Evolutionary conservation across 1,284 basidiomycete species (phyloP), one percentile per base, ranked within the genome.

Genomic region (Pulchroboletus neoregius): DNA sequence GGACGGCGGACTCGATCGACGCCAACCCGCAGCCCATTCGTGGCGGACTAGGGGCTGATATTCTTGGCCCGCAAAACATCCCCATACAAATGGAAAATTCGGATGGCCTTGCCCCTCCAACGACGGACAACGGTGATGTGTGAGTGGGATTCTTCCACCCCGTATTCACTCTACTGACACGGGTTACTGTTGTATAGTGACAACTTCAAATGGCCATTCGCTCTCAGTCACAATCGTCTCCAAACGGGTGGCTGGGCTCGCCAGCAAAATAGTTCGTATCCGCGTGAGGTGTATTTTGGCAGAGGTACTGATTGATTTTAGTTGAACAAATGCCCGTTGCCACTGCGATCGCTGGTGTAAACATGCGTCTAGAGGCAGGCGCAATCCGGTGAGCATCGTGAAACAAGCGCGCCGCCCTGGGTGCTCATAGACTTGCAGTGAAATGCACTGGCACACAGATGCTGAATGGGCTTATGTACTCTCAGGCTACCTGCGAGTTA

Each of bases 191-290:
- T 7, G 1, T 39, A 45, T 8, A 66, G 74, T 4, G 50, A 55
- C 0, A 80, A 78, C 51, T 69, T 71, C 53, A 82, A 81, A 52
- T 84, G 82, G 81, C 73, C 80, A 0, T 79, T 82, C 51, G 63
- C 75, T 45, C 59, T 80, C 15, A 79, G 76, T 42, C 75, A 79
- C 54, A 80, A 70, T 51, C 72, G 78, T 23, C 49, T 84, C 3
- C 71, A 72, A 41, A 63, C 69, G 8, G 81, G 80, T 27, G 80
- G 81, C 2, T 82, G 79, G 80, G 73, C 79, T 27, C 67, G 78
- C 35, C 66, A 79, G 50, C 73, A 82, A 58, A 80, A 75, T 39
- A 39, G 76, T 74, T 43, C 16, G 65, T 56, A 16, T 5, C 27
- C 24, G 13, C n/a, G 2, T n/a, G 5, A 12, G 1, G 13, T 16